phyloP scores from a whole-genome alignment of 139 green algal species.

The Dunaliella sp. region DNA sequence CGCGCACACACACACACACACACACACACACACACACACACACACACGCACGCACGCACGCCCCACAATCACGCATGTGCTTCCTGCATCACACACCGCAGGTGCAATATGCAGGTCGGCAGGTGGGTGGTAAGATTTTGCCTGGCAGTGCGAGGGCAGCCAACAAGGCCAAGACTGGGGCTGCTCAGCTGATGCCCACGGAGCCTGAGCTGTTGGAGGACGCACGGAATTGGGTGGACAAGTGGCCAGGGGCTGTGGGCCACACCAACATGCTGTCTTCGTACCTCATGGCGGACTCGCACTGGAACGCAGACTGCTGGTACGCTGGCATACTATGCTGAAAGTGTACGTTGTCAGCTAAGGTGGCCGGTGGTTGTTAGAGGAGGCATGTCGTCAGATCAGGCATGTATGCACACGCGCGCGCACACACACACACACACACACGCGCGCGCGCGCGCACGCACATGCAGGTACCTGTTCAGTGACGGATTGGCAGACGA shows the following conservation, averaged over 20 bases:
- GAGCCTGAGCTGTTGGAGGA: slow-evolving; percentile 46
- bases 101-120: slow-evolving; percentile 34
- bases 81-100: too few relatives aligned
- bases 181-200: slow-evolving; percentile 26
- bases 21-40: too few relatives aligned
- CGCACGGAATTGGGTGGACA: slow-evolving; percentile 57
- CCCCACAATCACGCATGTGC: too few relatives aligned
- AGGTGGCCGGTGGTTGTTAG: too few relatives aligned
- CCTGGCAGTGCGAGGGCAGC: slow-evolving; percentile 1
- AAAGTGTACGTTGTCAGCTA: not conserved
- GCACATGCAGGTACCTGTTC: slow-evolving; percentile 41
- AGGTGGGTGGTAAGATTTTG: slow-evolving; percentile 28
- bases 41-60: too few relatives aligned
- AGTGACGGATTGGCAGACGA: slow-evolving; percentile 57
- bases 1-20: too few relatives aligned
- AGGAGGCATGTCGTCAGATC: too few relatives aligned
- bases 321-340: too few relatives aligned
- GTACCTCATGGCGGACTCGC: slow-evolving; percentile 36
- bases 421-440: too few relatives aligned
- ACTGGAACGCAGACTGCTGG: slow-evolving; percentile 46
- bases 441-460: too few relatives aligned
- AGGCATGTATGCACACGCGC: too few relatives aligned
- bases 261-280: slow-evolving; percentile 29
- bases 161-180: slow-evolving; percentile 6
- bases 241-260: slow-evolving; percentile 59